Evolutionary conservation across 192 early-diverging fungal genomes (phyloP), one percentile per base, ranked within the genome.

Genomic region (Entrophospora sp.): DNA sequence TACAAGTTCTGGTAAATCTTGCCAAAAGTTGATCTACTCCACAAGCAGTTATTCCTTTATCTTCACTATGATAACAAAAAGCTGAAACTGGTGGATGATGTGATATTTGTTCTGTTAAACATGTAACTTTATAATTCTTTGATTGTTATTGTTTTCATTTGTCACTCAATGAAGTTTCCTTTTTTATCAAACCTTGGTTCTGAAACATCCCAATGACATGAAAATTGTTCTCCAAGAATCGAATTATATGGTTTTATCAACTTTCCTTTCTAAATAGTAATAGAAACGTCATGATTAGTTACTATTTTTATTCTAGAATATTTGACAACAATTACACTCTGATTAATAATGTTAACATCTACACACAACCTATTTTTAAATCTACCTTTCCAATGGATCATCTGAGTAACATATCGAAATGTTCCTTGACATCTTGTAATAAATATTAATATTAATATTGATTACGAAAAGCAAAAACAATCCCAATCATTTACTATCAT

Each of bases 11-110:
- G 5, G 89, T 87, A 65, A 91, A 91, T 68, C 79, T 78, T 42
- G 85, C 89, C 14, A 71, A 61, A 27, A 91, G 83, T 61, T 91
- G 89, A 75, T 88, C 87, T 37, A 89, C 73, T 7, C 89, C 89
- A 0, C 71, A 71, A 1, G 81, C 85, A 28, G 80, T 73, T 30
- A 87, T 81, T 12, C 82, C 83, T n/a, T 76, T 78, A 59, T 84
- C 81, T 36, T 67, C 67, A 73, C 84, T 87, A 30, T 76, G 75
- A 68, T 87, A 87, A 58, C 80, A 53, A 55, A 80, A 85, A 20
- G 87, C 87, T 24, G 79, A 81, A 31, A 80, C 73, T 13, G 80
- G 83, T 32, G 81, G 81, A 61, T 84, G 83, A 62, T 82, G 79
- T 35, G 79, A 84, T 13, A 86, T 73, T 71, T 86, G 84, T 70